A percentile compares a stretch with the other conserved stretches of the same genome.
phyloP scores from a whole-genome alignment of 306 rosid species.

The Trichosanthes truncata region DNA sequence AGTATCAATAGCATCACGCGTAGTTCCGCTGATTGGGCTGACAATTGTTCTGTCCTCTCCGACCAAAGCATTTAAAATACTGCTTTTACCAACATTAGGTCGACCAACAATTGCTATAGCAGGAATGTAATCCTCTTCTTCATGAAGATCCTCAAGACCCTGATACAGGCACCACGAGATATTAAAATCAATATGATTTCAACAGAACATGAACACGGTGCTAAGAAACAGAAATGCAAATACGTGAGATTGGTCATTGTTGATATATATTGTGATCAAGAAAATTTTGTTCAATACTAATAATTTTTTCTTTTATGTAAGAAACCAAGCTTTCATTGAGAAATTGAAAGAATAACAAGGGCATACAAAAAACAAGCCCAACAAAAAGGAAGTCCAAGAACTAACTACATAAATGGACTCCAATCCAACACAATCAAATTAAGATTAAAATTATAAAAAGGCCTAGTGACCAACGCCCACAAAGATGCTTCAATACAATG shows the following conservation, averaged over 20 bases:
- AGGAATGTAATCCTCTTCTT: conserved; percentile 75
- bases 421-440: background rate
- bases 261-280: background rate
- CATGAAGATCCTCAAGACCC: conserved; percentile 34
- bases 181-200: background rate
- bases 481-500: background rate
- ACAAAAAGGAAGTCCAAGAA: background rate
- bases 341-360: background rate
- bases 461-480: background rate
- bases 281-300: background rate
- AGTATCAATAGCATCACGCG: conserved; percentile 99
- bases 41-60: conserved; percentile 96
- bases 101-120: conserved; percentile 95
- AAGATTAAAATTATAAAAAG: no score
- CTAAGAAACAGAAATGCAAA: background rate
- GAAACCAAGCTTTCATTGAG: background rate
- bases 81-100: conserved; percentile 98
- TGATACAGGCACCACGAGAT: conserved; percentile 7
- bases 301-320: background rate
- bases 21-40: conserved; percentile 98
- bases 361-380: background rate
- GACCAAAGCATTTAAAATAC: conserved; percentile 91
- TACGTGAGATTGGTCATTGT: background rate
- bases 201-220: background rate
- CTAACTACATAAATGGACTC: background rate